Base-by-base conservation (phyloP, 441 rosid species). In the Raphanus hybrid region DNA sequence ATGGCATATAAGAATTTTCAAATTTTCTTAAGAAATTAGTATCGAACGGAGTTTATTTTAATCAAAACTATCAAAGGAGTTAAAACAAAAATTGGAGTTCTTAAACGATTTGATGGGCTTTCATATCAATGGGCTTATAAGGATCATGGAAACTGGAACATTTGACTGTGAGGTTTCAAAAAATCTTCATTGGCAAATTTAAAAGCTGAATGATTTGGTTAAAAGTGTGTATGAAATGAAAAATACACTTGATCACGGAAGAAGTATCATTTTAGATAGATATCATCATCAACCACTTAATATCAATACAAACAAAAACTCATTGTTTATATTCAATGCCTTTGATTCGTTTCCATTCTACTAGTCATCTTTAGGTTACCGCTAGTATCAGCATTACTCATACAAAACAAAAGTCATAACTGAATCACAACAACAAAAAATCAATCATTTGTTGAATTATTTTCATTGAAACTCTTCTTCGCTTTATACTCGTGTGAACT, bases 381-480 rank as follows among this genome's bases (percentile, higher is more conserved):
- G 26, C 27, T 76, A 29, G 58, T 16, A 76, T 64, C 29, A 64
- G 16, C 71, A 29, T 29, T 63, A 29, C 8, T 29, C 37, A 39
- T 54, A 76, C 16, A 70, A 70, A 69, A 69, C 60, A 67, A 62
- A 50, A 69, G 48, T 63, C 43, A 27, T 52, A 15, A 39, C 5
- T 64, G 18, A 55, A 52, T 7, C 55, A 57, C 61, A 18, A 45
- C 18, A 64, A 70, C 23, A 41, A 65, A 64, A 70, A 57, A 55
- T 4, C 52, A n/a, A 82, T 70, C 78, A 72, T 62, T 71, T 43
- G 34, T 35, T 35, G 39, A 35, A 7, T 7, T 35, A 35, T 37
- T 37, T 2, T 73, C 65, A 52, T 37, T 67, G 77, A 50, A 73
- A 60, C 76, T 48, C 57, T 39, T 14, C 6, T 71, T 71, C 62